These are phyloP conservation scores for Musa itinerans DNA, from an alignment of 176 grass and related monocot genomes.

Conservation along the genomic window DNA sequence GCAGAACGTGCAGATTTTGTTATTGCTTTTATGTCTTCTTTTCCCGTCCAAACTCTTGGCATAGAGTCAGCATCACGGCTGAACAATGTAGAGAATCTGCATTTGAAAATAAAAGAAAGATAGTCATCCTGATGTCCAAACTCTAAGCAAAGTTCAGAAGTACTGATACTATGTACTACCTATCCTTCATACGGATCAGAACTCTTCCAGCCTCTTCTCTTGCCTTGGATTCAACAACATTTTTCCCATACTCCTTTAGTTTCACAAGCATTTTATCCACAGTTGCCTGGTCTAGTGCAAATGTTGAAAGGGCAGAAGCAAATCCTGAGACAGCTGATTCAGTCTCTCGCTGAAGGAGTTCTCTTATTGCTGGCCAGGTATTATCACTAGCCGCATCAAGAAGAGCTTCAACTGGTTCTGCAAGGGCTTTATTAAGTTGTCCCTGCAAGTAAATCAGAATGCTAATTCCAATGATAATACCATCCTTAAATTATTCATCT, in stretches of 20 bases:
- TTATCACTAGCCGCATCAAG: conserved; percentile 76
- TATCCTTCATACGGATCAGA: conserved; percentile 98
- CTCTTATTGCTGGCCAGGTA: conserved; percentile 84
- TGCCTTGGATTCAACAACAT: conserved; percentile 82
- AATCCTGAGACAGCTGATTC: conserved; percentile 54
- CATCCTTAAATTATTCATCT: not conserved
- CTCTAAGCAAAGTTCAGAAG: not conserved
- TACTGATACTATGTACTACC: conserved; percentile 23
- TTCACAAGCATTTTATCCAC: conserved; percentile 63
- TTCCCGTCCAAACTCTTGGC: conserved; percentile 97
- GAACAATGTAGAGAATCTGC: conserved; percentile 84
- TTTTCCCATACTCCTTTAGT: conserved; percentile 59
- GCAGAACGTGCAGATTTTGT: conserved; percentile 90
- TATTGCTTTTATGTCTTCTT: conserved; percentile 97
- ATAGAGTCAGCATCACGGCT: conserved; percentile 89
- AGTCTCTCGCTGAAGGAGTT: conserved; percentile 75
- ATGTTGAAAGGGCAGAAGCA: conserved; percentile 53
- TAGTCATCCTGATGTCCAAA: conserved; percentile 6
- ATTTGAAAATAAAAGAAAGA: not conserved
- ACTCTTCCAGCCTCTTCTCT: conserved; percentile 86
- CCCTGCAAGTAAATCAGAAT: conserved; percentile 42
- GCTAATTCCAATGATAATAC: not conserved
- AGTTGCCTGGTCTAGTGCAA: conserved; percentile 67
- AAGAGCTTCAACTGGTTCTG: conserved; percentile 86
- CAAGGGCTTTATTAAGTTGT: conserved; percentile 67